Base-by-base conservation (phyloP, 345 rosid species). In the Leavenworthia alabamica region DNA sequence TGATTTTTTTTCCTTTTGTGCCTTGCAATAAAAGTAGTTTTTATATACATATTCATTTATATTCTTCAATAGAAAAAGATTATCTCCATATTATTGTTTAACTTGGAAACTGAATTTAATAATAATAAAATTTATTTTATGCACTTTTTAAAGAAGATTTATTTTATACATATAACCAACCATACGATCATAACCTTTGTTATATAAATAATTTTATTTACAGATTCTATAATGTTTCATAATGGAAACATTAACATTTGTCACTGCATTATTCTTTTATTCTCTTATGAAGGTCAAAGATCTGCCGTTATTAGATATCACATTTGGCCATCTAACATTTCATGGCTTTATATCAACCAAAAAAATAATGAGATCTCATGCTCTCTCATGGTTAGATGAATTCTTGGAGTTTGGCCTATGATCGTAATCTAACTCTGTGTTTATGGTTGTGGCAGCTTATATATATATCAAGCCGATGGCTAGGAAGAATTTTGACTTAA, bases 391-490 rank as follows among this genome's bases (percentile, higher is more conserved):
- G 37, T 50, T 29, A 15, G 13, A 14, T 8, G 14, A 15, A 9
- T 6, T 28, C 29, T 50, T 20, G 39, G 22, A 50, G 56, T 28
- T 29, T 50, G 4, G 14, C 56, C 26, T 31, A 31, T 10, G 40
- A 51, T 51, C 23, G 17, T 32, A 35, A 8, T 48, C 6, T 63
- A 19, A 63, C n/a, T 27, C 31, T 39, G 53, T 54, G 23, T 32
- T 22, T 43, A 22, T 42, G 52, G 44, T 62, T 19, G 51, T 67
- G 19, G 45, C 36, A 51, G 45, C 8, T 57, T 58, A 35, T 47
- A 37, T n/a, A 45, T 36, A 44, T 4, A 54, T 55, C 33, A 48
- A 67, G 13, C 31, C 49, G 59, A 60, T 68, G 73, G 29, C 15
- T 51, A 46, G 29, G 32, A 36, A 37, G 3, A 37, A 0, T 13